Evolutionary conservation across 208 protist genomes (phyloP).

Genomic region (Trypanosoma congolense): DNA sequence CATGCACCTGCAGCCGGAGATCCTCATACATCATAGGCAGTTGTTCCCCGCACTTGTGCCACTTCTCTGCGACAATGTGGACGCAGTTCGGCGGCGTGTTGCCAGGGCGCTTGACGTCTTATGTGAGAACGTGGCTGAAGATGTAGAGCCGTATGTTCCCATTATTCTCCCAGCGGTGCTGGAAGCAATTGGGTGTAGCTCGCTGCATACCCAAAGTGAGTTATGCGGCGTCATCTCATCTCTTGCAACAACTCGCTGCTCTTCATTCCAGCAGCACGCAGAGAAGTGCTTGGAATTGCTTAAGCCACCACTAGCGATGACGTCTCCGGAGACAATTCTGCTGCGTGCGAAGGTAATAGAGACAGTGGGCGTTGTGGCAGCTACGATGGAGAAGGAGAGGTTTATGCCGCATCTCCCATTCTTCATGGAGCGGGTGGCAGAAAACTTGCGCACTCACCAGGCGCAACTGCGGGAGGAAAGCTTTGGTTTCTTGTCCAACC

Average conservation of each 20-base stretch:
- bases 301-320: conserved; percentile 49
- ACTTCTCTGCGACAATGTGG: conserved; percentile 54
- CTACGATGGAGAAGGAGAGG: conserved; percentile 61
- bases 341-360: conserved; percentile 79
- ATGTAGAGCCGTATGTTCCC: conserved; percentile 72
- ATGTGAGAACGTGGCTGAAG: conserved; percentile 76
- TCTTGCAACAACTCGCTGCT: conserved; percentile 59
- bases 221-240: conserved; percentile 74
- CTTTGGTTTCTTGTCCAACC: conserved; percentile 82
- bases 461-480: conserved; percentile 71
- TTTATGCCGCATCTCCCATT: conserved; percentile 64
- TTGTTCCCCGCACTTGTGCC: conserved; percentile 69
- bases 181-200: conserved; percentile 39
- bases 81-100: conserved; percentile 62
- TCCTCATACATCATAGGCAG: conserved; percentile 60
- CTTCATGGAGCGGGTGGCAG: conserved; percentile 62
- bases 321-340: conserved; percentile 45
- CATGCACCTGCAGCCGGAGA: conserved; percentile 77
- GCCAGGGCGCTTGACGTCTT: conserved; percentile 71
- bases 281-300: conserved; percentile 61
- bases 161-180: conserved; percentile 57
- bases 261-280: conserved; percentile 48
- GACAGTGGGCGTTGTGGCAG: conserved; percentile 69
- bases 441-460: conserved; percentile 47
- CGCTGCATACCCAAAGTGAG: conserved; percentile 59